phyloP scores from a whole-genome alignment of 768 basidiomycete genomes.

The Kwoniella bestiolae region DNA sequence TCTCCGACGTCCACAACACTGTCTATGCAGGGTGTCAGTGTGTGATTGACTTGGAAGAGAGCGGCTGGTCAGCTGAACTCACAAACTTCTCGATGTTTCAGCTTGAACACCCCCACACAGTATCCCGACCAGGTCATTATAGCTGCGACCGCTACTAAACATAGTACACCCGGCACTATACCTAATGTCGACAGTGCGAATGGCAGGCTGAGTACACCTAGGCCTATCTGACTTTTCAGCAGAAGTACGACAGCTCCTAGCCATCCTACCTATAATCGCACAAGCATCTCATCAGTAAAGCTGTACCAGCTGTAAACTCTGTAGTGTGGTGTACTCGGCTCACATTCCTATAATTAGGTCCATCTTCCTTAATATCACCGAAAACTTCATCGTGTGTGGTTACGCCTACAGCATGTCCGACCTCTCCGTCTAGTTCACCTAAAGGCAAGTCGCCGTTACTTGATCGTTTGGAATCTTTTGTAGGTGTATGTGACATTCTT shows the following conservation, averaged over 20 bases:
- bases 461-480: neutral
- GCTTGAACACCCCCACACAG: slow-evolving; percentile 25
- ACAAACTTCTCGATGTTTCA: slow-evolving; percentile 33
- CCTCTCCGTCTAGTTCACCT: neutral
- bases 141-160: slow-evolving; percentile 2
- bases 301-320: slow-evolving; percentile 8
- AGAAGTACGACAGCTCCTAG: neutral
- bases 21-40: neutral
- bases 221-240: slow-evolving; percentile 7
- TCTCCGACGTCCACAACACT: slow-evolving; percentile 13
- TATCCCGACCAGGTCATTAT: slow-evolving; percentile 21
- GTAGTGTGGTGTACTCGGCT: slow-evolving; percentile 11
- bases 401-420: neutral
- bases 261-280: slow-evolving; percentile 8
- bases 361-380: slow-evolving; percentile 32
- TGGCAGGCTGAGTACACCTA: slow-evolving; percentile 10
- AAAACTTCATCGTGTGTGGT: slow-evolving; percentile 35
- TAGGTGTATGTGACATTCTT: neutral
- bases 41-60: neutral
- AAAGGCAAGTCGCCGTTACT: neutral
- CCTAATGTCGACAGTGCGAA: slow-evolving; percentile 11
- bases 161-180: slow-evolving; percentile 11
- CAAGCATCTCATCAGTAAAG: neutral
- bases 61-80: neutral
- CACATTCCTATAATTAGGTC: slow-evolving; percentile 36